Conservation (phyloP, 1,139 yeast species). For the Debaryomycetaceae sp. region DNA sequence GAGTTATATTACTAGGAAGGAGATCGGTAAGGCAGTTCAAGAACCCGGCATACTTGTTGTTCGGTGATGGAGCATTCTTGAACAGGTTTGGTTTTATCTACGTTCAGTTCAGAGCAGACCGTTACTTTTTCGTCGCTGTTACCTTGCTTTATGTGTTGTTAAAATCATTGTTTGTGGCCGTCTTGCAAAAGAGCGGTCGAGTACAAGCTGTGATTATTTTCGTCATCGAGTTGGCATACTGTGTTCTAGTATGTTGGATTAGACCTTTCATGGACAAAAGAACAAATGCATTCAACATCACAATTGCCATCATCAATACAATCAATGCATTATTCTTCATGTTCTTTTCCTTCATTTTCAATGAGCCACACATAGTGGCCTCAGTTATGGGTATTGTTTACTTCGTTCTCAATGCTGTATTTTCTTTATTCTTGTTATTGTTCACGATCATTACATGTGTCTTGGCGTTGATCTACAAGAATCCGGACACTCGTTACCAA, state of each 20-base stretch:
- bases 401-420: conserved; percentile 83
- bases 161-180: conserved; percentile 82
- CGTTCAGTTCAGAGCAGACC: conserved; percentile 85
- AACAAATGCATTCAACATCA: conserved; percentile 87
- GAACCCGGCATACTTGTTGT: conserved; percentile 89
- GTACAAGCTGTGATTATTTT: conserved; percentile 78
- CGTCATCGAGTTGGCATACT: conserved; percentile 67
- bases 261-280: conserved; percentile 94
- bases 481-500: conserved; percentile 93
- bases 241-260: conserved; percentile 58
- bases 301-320: conserved; percentile 74
- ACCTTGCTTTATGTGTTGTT: conserved; percentile 62
- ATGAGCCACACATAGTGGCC: conserved; percentile 80
- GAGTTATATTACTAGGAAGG: conserved; percentile 70
- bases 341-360: conserved; percentile 83
- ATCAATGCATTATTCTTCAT: conserved; percentile 81
- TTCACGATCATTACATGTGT: conserved; percentile 86
- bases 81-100: conserved; percentile 91
- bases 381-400: conserved; percentile 93
- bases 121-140: conserved; percentile 76
- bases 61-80: conserved; percentile 76
- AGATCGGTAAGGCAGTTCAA: conserved; percentile 69
- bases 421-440: conserved; percentile 76
- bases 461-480: conserved; percentile 78
- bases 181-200: conserved; percentile 75